Percentiles rank a stretch among this genome's conserved stretches.
Conservation (phyloP, 2,329 filamentous ascomycete species). For the Aphanoascus verrucosus region DNA sequence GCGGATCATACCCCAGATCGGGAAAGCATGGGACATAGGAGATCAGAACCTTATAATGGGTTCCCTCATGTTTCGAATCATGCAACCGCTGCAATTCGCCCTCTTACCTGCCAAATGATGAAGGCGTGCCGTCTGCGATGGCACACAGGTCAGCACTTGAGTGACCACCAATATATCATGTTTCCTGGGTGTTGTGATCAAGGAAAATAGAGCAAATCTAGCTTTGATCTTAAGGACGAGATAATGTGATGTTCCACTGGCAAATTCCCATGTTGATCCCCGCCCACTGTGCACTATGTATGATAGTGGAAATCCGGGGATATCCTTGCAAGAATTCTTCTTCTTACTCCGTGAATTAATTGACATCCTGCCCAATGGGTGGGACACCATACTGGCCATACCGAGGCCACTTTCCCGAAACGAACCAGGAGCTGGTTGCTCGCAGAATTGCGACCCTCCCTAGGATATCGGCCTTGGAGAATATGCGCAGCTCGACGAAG, state of each 20-base stretch:
- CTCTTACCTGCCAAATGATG: background rate
- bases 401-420: slow-evolving; percentile 1
- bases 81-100: background rate
- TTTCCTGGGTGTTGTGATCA: background rate
- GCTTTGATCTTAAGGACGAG: background rate
- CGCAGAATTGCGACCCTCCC: slow-evolving; percentile 10
- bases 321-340: background rate
- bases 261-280: background rate
- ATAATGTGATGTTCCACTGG: no score
- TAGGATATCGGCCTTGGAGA: slow-evolving; percentile 4
- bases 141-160: background rate
- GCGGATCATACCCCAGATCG: slow-evolving; percentile 6
- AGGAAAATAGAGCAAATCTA: background rate
- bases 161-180: background rate
- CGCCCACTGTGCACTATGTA: background rate
- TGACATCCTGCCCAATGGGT: background rate
- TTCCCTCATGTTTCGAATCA: background rate
- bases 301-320: background rate
- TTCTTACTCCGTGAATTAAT: background rate
- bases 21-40: background rate
- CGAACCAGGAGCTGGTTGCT: slow-evolving; percentile 4
- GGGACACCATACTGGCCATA: background rate
- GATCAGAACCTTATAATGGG: background rate
- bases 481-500: background rate
- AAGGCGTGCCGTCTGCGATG: no score